Evolutionary conservation across 1,284 basidiomycete species (phyloP).

Genomic region (Sporisorium sorghi): DNA sequence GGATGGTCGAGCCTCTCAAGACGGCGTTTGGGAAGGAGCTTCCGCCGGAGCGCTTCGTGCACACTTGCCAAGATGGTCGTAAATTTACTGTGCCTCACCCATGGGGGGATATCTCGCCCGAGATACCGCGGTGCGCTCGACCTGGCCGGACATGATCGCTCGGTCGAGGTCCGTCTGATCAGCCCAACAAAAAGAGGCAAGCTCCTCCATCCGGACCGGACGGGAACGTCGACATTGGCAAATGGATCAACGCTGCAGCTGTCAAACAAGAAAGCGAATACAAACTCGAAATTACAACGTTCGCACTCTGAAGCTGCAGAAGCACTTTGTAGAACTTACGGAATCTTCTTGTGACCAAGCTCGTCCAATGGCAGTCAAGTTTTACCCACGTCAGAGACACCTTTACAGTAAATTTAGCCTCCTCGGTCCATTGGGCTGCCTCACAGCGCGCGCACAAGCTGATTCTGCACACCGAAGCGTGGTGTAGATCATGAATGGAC

Average conservation of each 20-base stretch:
- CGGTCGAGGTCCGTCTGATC: no score
- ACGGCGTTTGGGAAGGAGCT: no score
- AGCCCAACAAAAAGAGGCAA: no score
- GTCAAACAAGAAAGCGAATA: slow-evolving; percentile 3
- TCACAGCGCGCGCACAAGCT: neutral
- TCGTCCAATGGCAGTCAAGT: slow-evolving; percentile 6
- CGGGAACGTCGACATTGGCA: neutral
- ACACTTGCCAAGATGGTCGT: no score
- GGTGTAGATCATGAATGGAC: slow-evolving; percentile 29
- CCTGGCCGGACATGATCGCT: no score
- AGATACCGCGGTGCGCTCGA: no score
- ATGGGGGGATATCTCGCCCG: no score
- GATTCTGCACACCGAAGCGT: slow-evolving; percentile 1
- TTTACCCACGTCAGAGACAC: slow-evolving; percentile 9
- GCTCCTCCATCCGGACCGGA: neutral
- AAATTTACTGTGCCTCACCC: no score
- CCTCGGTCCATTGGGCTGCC: neutral
- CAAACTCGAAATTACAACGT: neutral
- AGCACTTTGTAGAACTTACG: slow-evolving; percentile 1
- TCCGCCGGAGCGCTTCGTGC: no score
- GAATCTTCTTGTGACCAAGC: neutral
- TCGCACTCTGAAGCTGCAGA: neutral
- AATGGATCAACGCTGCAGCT: slow-evolving; percentile 2
- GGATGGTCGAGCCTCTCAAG: no score
- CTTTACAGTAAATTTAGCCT: neutral